A percentile compares a stretch with the other conserved stretches of the same genome.
These are phyloP conservation scores for Eucalyptus fibrosa DNA, from an alignment of 345 rosid species.

Conservation along the genomic window DNA sequence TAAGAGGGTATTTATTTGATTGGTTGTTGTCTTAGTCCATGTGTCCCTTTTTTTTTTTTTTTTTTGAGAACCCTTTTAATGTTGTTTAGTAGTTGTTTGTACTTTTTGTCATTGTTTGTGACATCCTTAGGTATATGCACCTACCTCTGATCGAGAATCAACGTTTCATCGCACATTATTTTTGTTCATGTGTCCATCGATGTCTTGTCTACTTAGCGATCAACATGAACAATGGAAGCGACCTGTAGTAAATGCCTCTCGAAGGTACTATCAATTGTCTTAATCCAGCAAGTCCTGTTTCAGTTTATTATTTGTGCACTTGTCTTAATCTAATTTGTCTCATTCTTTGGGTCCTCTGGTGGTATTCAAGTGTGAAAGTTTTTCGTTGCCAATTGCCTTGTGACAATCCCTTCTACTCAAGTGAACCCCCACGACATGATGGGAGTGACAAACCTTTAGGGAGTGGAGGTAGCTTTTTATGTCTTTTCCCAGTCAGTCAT, in stretches of 20 bases:
- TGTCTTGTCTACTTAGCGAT: slow-evolving; percentile 80
- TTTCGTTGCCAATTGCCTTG: slow-evolving; percentile 75
- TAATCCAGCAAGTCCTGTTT: neutral
- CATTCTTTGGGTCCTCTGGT: neutral
- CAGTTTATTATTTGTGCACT: neutral
- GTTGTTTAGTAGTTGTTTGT: neutral
- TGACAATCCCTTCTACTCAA: slow-evolving; percentile 59
- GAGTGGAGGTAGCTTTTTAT: slow-evolving; percentile 45
- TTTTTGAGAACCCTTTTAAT: neutral
- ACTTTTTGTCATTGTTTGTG: neutral
- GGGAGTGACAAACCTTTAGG: slow-evolving; percentile 41
- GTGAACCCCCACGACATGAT: slow-evolving; percentile 44
- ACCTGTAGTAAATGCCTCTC: slow-evolving; percentile 25
- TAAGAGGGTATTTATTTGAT: neutral
- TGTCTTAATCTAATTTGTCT: neutral
- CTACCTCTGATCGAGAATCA: slow-evolving; percentile 44
- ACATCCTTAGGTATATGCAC: slow-evolving; percentile 64
- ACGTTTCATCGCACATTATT: slow-evolving; percentile 71
- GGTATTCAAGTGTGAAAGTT: slow-evolving; percentile 58
- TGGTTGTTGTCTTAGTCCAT: neutral
- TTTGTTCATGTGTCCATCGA: slow-evolving; percentile 73
- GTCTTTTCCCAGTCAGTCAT: neutral
- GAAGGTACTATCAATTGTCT: slow-evolving; percentile 32
- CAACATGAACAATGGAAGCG: slow-evolving; percentile 94
- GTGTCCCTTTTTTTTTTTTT: no score